Conservation (phyloP, 108 stramenopile genomes). For the Cyclotella sp. region DNA sequence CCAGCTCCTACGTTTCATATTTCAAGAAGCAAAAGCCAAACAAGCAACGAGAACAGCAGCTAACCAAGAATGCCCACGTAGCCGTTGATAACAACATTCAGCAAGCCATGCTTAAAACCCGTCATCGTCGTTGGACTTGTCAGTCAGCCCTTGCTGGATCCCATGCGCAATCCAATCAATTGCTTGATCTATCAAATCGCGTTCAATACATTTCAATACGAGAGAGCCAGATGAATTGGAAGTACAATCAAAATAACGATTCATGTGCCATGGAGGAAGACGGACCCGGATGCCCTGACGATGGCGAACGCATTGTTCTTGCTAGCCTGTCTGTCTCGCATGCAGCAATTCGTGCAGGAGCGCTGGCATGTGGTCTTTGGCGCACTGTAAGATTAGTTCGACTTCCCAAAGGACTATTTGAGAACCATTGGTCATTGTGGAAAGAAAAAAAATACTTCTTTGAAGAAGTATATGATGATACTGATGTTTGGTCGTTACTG, state of each 20-base stretch:
- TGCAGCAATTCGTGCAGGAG: slow-evolving; percentile 44
- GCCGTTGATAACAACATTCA: slow-evolving; percentile 46
- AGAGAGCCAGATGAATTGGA: neutral
- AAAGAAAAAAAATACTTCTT: slow-evolving; percentile 16
- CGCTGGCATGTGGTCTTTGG: slow-evolving; percentile 50
- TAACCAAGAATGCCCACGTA: slow-evolving; percentile 1
- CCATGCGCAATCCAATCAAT: slow-evolving; percentile 49
- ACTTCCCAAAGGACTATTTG: slow-evolving; percentile 43
- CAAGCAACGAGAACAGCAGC: neutral
- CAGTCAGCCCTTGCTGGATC: slow-evolving; percentile 41
- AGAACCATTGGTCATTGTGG: slow-evolving; percentile 37
- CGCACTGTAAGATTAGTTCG: slow-evolving; percentile 45
- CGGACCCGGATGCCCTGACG: neutral
- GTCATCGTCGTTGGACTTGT: slow-evolving; percentile 52
- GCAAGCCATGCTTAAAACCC: slow-evolving; percentile 38
- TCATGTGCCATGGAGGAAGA: slow-evolving; percentile 3
- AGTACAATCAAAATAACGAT: slow-evolving; percentile 18
- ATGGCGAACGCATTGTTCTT: slow-evolving; percentile 5
- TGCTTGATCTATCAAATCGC: slow-evolving; percentile 43
- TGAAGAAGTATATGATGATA: slow-evolving; percentile 18
- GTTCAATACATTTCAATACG: slow-evolving; percentile 21
- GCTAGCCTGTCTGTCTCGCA: slow-evolving; percentile 38
- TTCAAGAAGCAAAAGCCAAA: slow-evolving; percentile 28
- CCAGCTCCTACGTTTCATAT: slow-evolving; percentile 16
- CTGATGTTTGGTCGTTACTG: slow-evolving; percentile 42